phyloP scores from a whole-genome alignment of 768 basidiomycete genomes.

The Hortiboletus campestris region DNA sequence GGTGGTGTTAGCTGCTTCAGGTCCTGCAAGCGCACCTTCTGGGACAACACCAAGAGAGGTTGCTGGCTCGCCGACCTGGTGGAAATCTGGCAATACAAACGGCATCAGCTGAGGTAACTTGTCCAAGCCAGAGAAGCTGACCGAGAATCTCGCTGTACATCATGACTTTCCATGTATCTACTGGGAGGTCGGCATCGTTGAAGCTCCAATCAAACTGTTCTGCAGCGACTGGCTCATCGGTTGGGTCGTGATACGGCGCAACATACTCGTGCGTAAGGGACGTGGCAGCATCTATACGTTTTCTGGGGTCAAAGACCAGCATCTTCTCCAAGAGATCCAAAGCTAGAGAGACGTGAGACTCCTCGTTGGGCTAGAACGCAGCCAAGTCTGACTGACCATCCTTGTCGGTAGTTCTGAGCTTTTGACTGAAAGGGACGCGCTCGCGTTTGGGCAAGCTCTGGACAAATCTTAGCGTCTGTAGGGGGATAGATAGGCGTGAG shows the following conservation, averaged over 20 bases:
- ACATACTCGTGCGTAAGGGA: constrained; percentile 94
- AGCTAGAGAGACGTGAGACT: constrained; percentile 45
- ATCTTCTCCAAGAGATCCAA: constrained; percentile 96
- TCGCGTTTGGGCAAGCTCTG: constrained; percentile 95
- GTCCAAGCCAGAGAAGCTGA: constrained; percentile 36
- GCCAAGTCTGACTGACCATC: constrained; percentile 53
- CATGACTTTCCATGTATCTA: constrained; percentile 99
- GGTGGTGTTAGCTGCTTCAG: constrained; percentile 36
- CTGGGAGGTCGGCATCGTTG: constrained; percentile 97
- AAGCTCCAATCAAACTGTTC: constrained; percentile 99
- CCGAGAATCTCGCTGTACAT: constrained; percentile 99
- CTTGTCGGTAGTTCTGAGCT: constrained; percentile 84
- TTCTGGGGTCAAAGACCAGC: constrained; percentile 98
- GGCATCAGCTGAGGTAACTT: background rate
- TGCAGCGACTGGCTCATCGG: constrained; percentile 90
- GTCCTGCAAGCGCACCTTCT: constrained; percentile 69
- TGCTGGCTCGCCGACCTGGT: constrained; percentile 64
- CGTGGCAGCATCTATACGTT: constrained; percentile 91
- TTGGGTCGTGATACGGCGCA: constrained; percentile 96
- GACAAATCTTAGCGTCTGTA: constrained; percentile 95
- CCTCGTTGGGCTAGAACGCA: background rate
- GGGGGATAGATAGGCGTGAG: constrained; percentile 8
- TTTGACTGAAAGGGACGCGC: constrained; percentile 92
- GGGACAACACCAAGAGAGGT: constrained; percentile 39
- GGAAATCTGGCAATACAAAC: constrained; percentile 58